Conservation (phyloP, 1,139 yeast species). For the Kluyveromyces marxianus region DNA sequence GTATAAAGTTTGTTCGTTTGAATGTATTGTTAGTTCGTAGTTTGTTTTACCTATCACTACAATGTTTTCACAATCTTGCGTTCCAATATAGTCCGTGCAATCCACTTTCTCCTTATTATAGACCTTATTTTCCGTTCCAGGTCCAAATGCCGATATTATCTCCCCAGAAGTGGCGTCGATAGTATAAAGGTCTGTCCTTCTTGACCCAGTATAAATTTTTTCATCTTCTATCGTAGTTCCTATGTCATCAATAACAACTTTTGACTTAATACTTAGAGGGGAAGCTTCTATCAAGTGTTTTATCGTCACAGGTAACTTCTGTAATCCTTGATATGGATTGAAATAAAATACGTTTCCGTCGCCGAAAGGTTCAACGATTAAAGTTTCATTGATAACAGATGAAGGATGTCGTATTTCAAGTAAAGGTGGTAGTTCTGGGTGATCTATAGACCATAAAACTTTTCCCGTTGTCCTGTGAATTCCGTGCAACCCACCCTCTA, state of each 20-base stretch:
- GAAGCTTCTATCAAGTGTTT: slow-evolving; percentile 73
- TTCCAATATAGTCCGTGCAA: slow-evolving; percentile 9
- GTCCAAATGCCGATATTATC: slow-evolving; percentile 65
- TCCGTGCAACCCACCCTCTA: slow-evolving; percentile 86
- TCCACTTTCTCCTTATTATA: slow-evolving; percentile 11
- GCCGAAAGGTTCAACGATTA: slow-evolving; percentile 89
- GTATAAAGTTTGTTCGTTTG: slow-evolving; percentile 67
- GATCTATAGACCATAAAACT: slow-evolving; percentile 65
- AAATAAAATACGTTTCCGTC: slow-evolving; percentile 87
- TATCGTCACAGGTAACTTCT: slow-evolving; percentile 75
- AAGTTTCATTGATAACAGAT: slow-evolving; percentile 29
- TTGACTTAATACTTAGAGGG: slow-evolving; percentile 57
- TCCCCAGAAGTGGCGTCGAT: slow-evolving; percentile 73
- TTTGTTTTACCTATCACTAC: slow-evolving; percentile 38
- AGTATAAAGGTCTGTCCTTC: slow-evolving; percentile 69
- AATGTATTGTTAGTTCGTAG: slow-evolving; percentile 54
- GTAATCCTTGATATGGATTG: slow-evolving; percentile 67
- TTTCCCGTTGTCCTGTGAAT: slow-evolving; percentile 71
- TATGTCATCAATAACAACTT: slow-evolving; percentile 31
- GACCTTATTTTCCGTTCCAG: slow-evolving; percentile 23
- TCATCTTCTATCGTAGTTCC: slow-evolving; percentile 54
- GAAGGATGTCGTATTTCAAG: slow-evolving; percentile 22
- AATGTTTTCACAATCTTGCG: slow-evolving; percentile 21
- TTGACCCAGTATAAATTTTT: slow-evolving; percentile 80
- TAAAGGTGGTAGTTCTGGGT: slow-evolving; percentile 29